Evolutionary conservation across 2,329 filamentous ascomycete species (phyloP), one percentile per base, ranked within the genome.

Genomic region (Colletotrichum destructivum): DNA sequence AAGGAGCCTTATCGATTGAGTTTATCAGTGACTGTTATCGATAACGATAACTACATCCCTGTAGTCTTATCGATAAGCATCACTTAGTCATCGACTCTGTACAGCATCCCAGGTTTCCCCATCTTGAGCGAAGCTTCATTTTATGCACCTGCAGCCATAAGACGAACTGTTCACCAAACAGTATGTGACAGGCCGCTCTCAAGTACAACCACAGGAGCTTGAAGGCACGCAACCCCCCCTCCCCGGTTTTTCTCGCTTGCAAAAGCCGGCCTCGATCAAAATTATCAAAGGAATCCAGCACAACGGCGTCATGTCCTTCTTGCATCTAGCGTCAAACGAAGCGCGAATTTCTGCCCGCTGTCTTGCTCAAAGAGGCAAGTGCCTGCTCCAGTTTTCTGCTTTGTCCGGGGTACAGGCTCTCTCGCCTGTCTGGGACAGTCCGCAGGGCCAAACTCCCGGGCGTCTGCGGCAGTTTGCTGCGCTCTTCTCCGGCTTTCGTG

Each of bases 261-360:
- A 69, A 21, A 42, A 26, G 21, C 13, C 18, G 38, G 46, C 12
- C 35, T n/a, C 44, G 47, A n/a, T 51, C 40, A 52, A 13, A 47
- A 40, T 9, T 23, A 60, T 23, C 38, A 13, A 13, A 54, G 47
- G 13, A 42, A 54, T 35, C 38, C 13, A 44, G 11, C 21, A 55
- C 23, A 26, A 23, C 44, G 54, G 40, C 44, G 51, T 42, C 31
- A 11, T 15, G 12, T 65, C 46, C 40, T 26, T 65, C 42, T 59
- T 59, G 35, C 56, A 62, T 59, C 51, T 70, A 70, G 68, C 68
- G 62, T 70, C 68, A 26, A 54, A 52, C 59, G 59, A 51, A 55
- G 44, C 54, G 64, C 54, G 42, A 23, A 52, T 59, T 40, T 62
- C 57, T 62, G 69, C 65, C 38, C 54, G 40, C 18, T 23, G 12